A percentile compares a stretch with the other conserved stretches of the same genome.
phyloP scores from a whole-genome alignment of 306 rosid species.

The Acacia melanoxylon region DNA sequence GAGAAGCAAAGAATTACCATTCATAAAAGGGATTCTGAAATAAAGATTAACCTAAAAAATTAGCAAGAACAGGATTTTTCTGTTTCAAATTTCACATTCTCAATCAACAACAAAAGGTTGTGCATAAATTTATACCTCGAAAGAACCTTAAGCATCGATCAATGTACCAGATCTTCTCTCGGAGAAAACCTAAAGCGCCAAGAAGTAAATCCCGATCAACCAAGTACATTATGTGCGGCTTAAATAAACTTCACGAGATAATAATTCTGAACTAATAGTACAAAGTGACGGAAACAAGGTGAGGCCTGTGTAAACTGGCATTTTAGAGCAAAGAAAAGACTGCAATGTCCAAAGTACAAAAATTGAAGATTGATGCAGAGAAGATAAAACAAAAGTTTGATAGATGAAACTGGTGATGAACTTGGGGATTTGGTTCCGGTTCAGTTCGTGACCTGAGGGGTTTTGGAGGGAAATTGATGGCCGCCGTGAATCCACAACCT shows the following conservation, averaged over 20 bases:
- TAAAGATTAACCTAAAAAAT: constrained; percentile 1
- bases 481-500: constrained; percentile 73
- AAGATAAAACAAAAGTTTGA: constrained; percentile 25
- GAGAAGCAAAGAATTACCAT: constrained; percentile 28
- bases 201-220: constrained; percentile 36
- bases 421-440: constrained; percentile 53
- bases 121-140: constrained; percentile 77
- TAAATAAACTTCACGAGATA: constrained; percentile 25
- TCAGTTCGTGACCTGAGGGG: constrained; percentile 17
- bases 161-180: constrained; percentile 90
- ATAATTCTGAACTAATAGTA: constrained; percentile 18
- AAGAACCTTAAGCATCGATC: constrained; percentile 85
- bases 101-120: constrained; percentile 28
- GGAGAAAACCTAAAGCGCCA: constrained; percentile 82
- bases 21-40: constrained; percentile 3
- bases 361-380: constrained; percentile 18
- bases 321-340: constrained; percentile 23
- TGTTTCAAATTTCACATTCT: constrained; percentile 11
- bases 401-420: constrained; percentile 37
- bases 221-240: constrained; percentile 1
- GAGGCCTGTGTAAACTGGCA: constrained; percentile 15
- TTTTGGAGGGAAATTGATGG: constrained; percentile 43
- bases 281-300: constrained; percentile 14
- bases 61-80: background rate
- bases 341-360: constrained; percentile 20